Evolutionary conservation across 1,284 basidiomycete genomes (phyloP), one percentile per base, ranked within the genome.

Genomic region (Austroboletus novae-zelandiae): DNA sequence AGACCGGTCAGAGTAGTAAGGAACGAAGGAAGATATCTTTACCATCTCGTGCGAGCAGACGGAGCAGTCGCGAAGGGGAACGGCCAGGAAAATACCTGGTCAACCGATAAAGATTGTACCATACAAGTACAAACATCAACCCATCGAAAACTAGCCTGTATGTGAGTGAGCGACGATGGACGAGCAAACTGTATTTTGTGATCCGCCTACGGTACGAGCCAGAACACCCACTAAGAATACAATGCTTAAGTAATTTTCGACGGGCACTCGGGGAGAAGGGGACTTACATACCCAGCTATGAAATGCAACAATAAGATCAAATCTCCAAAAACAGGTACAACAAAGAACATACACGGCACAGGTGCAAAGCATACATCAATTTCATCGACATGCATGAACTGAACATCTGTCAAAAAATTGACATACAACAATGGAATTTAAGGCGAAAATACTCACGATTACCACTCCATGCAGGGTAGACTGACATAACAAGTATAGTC

Each of bases 21-120:
- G 5, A 8, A 40, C 6, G 15, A n/a, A 14, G 14, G 14, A 10
- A 25, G 39, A 18, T 25, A 2, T 8, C 5, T 59, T 51, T 40
- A 66, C 62, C 52, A 25, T 64, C 57, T 39, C 54, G 51, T 15
- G 39, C 37, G 23, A 64, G 64, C 30, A 54, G 50, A 31, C 17
- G 25, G 14, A 53, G 5, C 18, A 65, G 20, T 3, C 5, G 44
- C 4, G 60, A 66, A 4, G 45, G 43, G 9, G 14, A 15, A 36
- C 41, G 3, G 1, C 29, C 39, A 37, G 35, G 15, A 17, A 32
- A 36, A 10, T 27, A 40, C 2, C 8, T 30, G 2, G 7, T 17
- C n/a, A 39, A 11, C 14, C 32, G 37, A 32, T 17, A 44, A 30
- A 65, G 55, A 44, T 49, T 46, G 10, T 9, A 17, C 20, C 9